Evolutionary conservation across 805 yeast species (phyloP), one percentile per base, ranked within the genome.

Genomic region (Wickerhamomyces tratensis): DNA sequence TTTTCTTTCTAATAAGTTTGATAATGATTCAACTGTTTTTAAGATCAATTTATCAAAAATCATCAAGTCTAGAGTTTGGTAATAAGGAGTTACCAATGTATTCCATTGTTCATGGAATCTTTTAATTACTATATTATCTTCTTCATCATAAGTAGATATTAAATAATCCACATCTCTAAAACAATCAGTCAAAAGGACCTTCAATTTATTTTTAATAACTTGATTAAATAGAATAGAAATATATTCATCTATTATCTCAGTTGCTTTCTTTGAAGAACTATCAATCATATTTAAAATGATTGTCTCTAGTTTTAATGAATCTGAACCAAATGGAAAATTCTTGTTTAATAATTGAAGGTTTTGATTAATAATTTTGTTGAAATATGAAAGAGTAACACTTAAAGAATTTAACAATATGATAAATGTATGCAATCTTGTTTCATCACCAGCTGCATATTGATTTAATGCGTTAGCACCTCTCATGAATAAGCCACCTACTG

Each of bases 321-420:
- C 68, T 8, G 58, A 49, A 8, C 64, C 62, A 49, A 68, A 69
- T 36, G 69, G 64, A 45, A 60, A 67, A 46, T 60, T 67, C 20
- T 59, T 61, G 5, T 46, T 46, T 25, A 69, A 33, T n/a, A 62
- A 41, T n/a, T 41, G 54, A 6, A 57, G 50, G 37, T 58, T 58
- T 37, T 63, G 63, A 15, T 50, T 51, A 13, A 64, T 38, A 12
- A 64, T 47, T 43, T 63, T 76, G 11, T 62, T 58, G 33, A 84
- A 67, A 53, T 86, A 84, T 7, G 65, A 69, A 25, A 74, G 70
- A 25, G 84, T 79, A 37, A 80, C 63, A 10, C 82, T 77, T 5
- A 88, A 66, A 2, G 94, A 80, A 60, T 91, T 89, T 45, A 88
- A 64, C 45, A 82, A 75, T 1, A 85, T 64, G 36, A 87, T 63